Base-by-base conservation (phyloP, 768 basidiomycete genomes). In the Mycena rosella region DNA sequence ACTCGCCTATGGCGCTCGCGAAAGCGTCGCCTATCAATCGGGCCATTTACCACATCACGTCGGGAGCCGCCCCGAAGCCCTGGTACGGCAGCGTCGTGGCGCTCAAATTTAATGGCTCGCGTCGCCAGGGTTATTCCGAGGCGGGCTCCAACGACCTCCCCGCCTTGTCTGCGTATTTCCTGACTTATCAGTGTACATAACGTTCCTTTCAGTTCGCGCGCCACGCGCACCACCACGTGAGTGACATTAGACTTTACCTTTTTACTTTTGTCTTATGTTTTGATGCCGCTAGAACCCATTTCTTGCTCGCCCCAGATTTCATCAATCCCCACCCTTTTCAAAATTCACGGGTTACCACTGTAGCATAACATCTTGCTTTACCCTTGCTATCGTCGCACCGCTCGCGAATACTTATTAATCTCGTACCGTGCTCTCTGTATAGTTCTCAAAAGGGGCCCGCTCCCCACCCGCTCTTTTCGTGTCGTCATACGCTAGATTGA, bases 51-150 rank as follows among this genome's bases (percentile, higher is more conserved):
- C 91, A 93, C 75, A 94, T 96, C 72, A 95, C 94, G 0, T 92
- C 90, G 36, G 92, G 93, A 2, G 91, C 91, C 3, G 92, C 93
- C n/a, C 78, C 83, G 24, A 93, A 92, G 73, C 82, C 87, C 0
- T 95, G 94, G 94, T 91, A 88, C 69, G 93, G 93, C 2, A 84
- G 91, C 4, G 94, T 95, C 48, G 82, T 95, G 44, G 94, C 93
- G 30, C 84, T 96, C 73, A 95, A 95, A 77, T 94, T 91, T 81
- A 94, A 90, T 68, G 94, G 94, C 42, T 91, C 93, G 3, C 84
- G 94, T 51, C 86, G 92, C 70, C 93, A 94, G 76, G 90, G 91
- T 20, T 96, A 96, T 74, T 83, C 92, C 0, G 94, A 95, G 72
- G 94, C 94, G 51, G 91, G 92, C 18, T 86, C 90, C 8, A 95